Base-by-base conservation (phyloP, 2,329 filamentous ascomycete species). In the Dothideomycetidae sp. region DNA sequence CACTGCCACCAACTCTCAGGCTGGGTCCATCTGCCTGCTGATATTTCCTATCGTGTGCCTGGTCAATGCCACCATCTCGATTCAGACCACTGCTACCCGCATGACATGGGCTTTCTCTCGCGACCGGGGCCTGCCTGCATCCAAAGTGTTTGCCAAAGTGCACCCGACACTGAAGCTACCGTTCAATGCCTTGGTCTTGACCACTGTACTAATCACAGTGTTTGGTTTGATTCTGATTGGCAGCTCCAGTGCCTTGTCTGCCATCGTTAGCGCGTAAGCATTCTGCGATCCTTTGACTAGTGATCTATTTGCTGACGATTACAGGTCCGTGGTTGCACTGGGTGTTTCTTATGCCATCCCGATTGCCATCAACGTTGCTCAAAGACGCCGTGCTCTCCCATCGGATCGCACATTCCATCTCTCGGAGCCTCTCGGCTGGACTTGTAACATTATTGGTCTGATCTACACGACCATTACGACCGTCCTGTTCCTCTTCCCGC, bases 281-380 rank as follows among this genome's bases (percentile, higher is more conserved):
- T 21, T 26, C 18, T 17, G 15, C 19, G 12, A 9, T 31, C 19
- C 2, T 17, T 18, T n/a, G n/a, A n/a, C n/a, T n/a, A n/a, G 13
- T 29, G 21, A 34, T 14, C 12, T 30, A 16, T 23, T 14, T 11
- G 16, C 29, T 37, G 16, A 37, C 15, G 2, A 3, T 1, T 73
- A 75, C 0, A 71, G 77, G 0, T 78, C 76, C 0, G 79, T 85
- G 0, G 78, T 84, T 5, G 71, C 78, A 1, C 65, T 86, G 0
- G 73, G 77, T 5, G 59, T 85, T 4, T 78, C 76, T 2, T 86
- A 86, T 47, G 80, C 71, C 4, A 81, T 86, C 28, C 81, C 81
- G 0, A 71, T 82, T 32, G 64, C 70, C 0, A 73, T 85, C 46
- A 81, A 84, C 47, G 68, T 74, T 40, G 53, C 80, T 2, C 71